Percentiles rank a stretch among this genome's conserved stretches.
These are phyloP conservation scores for Geranomyces variabilis DNA, from an alignment of 192 early-diverging fungal species.

Conservation along the genomic window DNA sequence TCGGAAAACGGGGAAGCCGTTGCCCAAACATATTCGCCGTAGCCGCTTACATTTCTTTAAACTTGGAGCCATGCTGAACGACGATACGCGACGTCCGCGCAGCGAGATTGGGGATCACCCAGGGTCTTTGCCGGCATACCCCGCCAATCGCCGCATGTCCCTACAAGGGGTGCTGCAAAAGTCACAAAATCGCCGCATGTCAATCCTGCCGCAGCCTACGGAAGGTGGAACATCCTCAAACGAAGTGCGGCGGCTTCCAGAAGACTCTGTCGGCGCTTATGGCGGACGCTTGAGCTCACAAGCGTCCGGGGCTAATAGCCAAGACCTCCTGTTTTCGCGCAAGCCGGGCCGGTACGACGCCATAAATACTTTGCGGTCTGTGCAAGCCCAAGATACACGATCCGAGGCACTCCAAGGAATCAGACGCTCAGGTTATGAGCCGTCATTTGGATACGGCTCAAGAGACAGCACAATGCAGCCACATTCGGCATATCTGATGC, in stretches of 20 bases:
- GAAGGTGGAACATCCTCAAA: neutral
- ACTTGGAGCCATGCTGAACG: neutral
- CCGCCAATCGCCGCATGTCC: neutral
- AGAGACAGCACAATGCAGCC: neutral
- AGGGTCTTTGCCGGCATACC: neutral
- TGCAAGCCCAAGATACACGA: neutral
- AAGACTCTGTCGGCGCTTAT: too few species aligned
- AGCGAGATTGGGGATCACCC: neutral
- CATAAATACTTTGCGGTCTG: slow-evolving; percentile 1
- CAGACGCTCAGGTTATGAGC: neutral
- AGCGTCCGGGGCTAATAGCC: too few species aligned
- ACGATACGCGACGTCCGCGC: neutral
- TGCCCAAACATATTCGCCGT: too few species aligned
- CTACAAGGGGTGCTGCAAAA: neutral
- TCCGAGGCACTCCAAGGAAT: neutral
- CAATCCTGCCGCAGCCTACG: neutral
- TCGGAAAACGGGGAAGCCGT: too few species aligned
- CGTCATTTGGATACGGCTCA: neutral
- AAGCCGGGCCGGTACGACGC: slow-evolving; percentile 24
- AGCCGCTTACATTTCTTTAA: neutral
- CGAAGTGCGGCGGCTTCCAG: too few species aligned
- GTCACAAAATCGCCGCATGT: neutral
- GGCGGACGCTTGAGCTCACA: too few species aligned
- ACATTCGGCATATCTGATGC: neutral
- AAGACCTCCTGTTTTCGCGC: neutral